phyloP scores from a whole-genome alignment of 495 filamentous ascomycete species.

The Aspergillus heteromorphus region DNA sequence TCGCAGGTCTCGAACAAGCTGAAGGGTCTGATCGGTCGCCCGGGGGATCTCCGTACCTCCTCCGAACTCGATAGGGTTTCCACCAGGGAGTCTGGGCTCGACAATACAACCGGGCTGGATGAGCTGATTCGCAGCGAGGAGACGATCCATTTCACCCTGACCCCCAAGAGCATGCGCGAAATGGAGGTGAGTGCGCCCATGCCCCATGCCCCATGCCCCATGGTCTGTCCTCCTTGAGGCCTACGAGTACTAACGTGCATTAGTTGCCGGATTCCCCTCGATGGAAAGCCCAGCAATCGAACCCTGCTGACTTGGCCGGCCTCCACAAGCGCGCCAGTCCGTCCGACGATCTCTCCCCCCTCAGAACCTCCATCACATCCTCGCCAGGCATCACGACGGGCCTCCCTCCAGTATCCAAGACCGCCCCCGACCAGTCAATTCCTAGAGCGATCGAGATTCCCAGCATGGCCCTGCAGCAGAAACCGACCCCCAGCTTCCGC shows the following conservation, averaged over 20 bases:
- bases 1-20: conserved; percentile 49
- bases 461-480: conserved; percentile 22
- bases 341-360: conserved; percentile 20
- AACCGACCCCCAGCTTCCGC: conserved; percentile 55
- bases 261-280: conserved; percentile 40
- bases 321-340: conserved; percentile 34
- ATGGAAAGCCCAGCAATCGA: conserved; percentile 28
- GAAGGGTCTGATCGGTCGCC: conserved; percentile 42
- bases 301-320: conserved; percentile 33
- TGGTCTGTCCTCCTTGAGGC: too few species aligned
- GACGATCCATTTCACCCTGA: conserved; percentile 90
- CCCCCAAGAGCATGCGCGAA: conserved; percentile 81
- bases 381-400: conserved; percentile 17
- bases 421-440: conserved; percentile 22
- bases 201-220: neutral
- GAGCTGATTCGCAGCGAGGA: conserved; percentile 83
- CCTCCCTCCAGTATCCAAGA: conserved; percentile 12
- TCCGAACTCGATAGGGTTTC: conserved; percentile 43
- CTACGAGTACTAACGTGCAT: conserved; percentile 11
- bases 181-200: conserved; percentile 59
- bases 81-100: conserved; percentile 37
- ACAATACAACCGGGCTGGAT: conserved; percentile 63
- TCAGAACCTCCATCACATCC: conserved; percentile 22
- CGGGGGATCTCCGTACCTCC: conserved; percentile 33
- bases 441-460: conserved; percentile 27